Base-by-base conservation (phyloP, 169 alveolate genomes). In the Blepharisma undulans region DNA sequence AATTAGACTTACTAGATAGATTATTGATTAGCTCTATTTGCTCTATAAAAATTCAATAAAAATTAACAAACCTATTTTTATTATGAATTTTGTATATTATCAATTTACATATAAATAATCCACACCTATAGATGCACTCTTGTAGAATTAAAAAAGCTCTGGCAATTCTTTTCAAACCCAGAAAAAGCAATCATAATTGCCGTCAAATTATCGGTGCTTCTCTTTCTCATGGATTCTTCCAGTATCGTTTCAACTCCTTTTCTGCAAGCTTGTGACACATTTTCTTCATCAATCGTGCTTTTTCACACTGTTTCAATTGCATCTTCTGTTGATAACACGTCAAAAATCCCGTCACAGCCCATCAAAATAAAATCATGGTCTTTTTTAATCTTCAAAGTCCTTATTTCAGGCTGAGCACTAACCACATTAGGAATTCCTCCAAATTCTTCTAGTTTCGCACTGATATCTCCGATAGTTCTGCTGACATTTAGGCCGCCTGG, bases 341-440 rank as follows among this genome's bases (percentile, higher is more conserved):
- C 98, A 88, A 94, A 97, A 48, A 97, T 93, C 18, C 98, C 98
- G 92, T 95, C 98, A 88, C 97, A 90, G 48, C 96, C 98, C 12
- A 96, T 66, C 7, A 96, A 87, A 30, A 96, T 93, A 85, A 94
- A 95, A 86, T 94, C 96, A 76, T 90, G 92, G 3, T 94, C 95
- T 19, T 91, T 88, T 84, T 90, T 79, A 66, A 96, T 89, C 79
- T 94, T 96, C 60, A 94, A 91, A 48, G 89, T 93, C 66, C 91
- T 92, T 0, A 96, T 93, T 74, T 96, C 98, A 34, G 98, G 97
- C 14, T 88, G 61, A 12, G 96, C 94, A 1, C 91, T 92, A 18
- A 96, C 94, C 29, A 94, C 98, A 60, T 93, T 93, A 30, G 94
- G 95, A 81, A 91, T 96, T n/a, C 98, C 98, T 48, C 97, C 98